phyloP scores from a whole-genome alignment of 2,329 filamentous ascomycete species.

The Neonectria coccinea region DNA sequence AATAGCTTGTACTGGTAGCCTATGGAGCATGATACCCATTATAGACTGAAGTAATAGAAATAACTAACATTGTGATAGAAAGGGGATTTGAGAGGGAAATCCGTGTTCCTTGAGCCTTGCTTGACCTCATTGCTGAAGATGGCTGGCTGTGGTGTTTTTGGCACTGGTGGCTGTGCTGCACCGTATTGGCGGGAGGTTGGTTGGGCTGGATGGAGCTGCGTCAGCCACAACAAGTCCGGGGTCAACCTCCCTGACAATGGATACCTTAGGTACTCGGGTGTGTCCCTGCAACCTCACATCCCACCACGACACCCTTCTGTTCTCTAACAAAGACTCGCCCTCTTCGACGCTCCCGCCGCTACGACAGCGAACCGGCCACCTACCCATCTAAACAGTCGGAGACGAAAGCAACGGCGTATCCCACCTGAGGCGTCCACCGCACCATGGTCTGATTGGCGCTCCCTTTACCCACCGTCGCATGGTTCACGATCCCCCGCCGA shows the following conservation, averaged over 20 bases:
- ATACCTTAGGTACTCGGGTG: conserved; percentile 20
- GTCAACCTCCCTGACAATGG: conserved; percentile 19
- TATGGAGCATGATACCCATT: conserved; percentile 13
- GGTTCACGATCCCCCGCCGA: conserved; percentile 33
- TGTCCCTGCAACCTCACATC: conserved; percentile 37
- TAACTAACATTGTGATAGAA: neutral
- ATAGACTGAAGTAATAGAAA: neutral
- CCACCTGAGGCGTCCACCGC: conserved; percentile 16
- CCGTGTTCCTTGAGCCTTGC: neutral
- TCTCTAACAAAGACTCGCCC: conserved; percentile 24
- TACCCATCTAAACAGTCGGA: neutral
- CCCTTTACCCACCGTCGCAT: conserved; percentile 35
- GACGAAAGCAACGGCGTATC: conserved; percentile 1
- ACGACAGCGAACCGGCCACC: neutral
- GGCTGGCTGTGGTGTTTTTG: conserved; percentile 1
- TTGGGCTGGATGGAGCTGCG: conserved; percentile 5
- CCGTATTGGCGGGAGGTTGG: neutral
- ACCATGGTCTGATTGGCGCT: conserved; percentile 46
- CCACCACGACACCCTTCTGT: conserved; percentile 22
- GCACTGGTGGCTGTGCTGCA: conserved; percentile 21
- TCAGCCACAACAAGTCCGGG: conserved; percentile 26
- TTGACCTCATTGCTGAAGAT: neutral
- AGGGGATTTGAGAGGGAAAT: neutral
- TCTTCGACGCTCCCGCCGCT: neutral
- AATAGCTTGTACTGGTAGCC: neutral